phyloP scores from a whole-genome alignment of 768 basidiomycete species.

The Mycena venus region DNA sequence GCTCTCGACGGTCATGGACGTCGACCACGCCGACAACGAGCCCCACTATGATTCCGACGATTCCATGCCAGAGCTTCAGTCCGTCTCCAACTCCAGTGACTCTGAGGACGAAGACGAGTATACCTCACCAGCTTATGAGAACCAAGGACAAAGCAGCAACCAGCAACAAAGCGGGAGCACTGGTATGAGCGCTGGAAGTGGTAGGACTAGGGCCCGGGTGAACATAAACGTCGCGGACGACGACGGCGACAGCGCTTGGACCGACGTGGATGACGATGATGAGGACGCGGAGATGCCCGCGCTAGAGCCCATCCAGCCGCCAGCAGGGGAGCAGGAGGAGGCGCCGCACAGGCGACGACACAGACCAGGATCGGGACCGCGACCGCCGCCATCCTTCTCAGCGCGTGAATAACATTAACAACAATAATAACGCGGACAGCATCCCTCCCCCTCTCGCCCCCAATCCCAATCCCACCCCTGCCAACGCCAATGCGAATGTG shows the following conservation, averaged over 20 bases:
- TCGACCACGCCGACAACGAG: neutral
- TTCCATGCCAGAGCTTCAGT: conserved; percentile 58
- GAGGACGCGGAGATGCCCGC: conserved; percentile 44
- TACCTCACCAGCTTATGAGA: conserved; percentile 31
- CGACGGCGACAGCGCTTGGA: conserved; percentile 44
- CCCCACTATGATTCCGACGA: conserved; percentile 45
- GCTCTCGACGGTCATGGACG: conserved; percentile 14
- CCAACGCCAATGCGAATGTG: neutral
- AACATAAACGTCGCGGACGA: conserved; percentile 43
- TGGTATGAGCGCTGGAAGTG: too few species aligned
- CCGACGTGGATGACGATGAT: conserved; percentile 46
- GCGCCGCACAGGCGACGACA: conserved; percentile 56
- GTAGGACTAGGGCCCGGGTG: neutral
- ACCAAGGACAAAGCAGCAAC: too few species aligned
- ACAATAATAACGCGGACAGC: neutral
- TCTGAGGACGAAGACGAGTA: conserved; percentile 41
- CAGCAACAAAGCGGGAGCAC: too few species aligned
- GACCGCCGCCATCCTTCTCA: conserved; percentile 77
- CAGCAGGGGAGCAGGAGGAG: neutral
- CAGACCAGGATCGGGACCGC: conserved; percentile 71
- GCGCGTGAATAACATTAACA: conserved; percentile 47
- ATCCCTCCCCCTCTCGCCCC: neutral
- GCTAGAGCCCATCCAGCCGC: conserved; percentile 42
- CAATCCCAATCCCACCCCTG: neutral
- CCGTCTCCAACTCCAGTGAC: conserved; percentile 54